Evolutionary conservation across 768 basidiomycete species (phyloP).

Genomic region (Leccinum aurantiacum): DNA sequence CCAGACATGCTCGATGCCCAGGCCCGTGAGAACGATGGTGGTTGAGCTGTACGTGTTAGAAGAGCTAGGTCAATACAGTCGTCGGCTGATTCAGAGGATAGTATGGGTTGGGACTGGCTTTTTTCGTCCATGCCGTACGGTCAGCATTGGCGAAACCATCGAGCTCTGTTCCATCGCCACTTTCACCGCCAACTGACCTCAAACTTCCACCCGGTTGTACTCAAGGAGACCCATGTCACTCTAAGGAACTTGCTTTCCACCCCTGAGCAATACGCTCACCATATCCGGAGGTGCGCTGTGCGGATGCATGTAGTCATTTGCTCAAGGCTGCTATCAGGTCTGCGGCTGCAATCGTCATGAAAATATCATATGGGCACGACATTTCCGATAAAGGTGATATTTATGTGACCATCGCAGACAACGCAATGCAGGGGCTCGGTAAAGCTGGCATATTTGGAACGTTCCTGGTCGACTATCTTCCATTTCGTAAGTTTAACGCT

Average conservation of each 20-base stretch:
- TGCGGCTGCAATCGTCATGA: constrained; percentile 41
- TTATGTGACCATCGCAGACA: constrained; percentile 42
- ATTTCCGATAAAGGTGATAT: constrained; percentile 39
- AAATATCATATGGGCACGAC: constrained; percentile 41
- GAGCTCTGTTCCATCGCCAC: constrained; percentile 39
- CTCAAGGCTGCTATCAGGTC: constrained; percentile 20
- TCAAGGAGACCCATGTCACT: constrained; percentile 38
- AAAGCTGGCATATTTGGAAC: constrained; percentile 44
- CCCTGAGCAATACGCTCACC: constrained; percentile 39
- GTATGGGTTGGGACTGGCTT: constrained; percentile 50
- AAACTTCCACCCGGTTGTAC: constrained; percentile 27
- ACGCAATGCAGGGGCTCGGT: constrained; percentile 37
- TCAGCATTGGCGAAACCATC: constrained; percentile 36
- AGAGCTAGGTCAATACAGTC: neutral
- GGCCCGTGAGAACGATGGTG: constrained; percentile 43
- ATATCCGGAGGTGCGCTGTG: constrained; percentile 35
- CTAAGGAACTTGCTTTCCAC: constrained; percentile 37
- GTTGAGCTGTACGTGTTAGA: constrained; percentile 39
- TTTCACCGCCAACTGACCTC: constrained; percentile 32
- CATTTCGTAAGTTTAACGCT: constrained; percentile 26
- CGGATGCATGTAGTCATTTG: neutral
- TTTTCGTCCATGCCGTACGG: constrained; percentile 44
- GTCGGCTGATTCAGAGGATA: constrained; percentile 13
- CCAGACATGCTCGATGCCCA: constrained; percentile 1
- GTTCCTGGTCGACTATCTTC: constrained; percentile 42